Percentiles rank a stretch among this genome's conserved stretches.
These are phyloP conservation scores for Cyberlindnera maclurae DNA, from an alignment of 805 yeast species.

Conservation along the genomic window DNA sequence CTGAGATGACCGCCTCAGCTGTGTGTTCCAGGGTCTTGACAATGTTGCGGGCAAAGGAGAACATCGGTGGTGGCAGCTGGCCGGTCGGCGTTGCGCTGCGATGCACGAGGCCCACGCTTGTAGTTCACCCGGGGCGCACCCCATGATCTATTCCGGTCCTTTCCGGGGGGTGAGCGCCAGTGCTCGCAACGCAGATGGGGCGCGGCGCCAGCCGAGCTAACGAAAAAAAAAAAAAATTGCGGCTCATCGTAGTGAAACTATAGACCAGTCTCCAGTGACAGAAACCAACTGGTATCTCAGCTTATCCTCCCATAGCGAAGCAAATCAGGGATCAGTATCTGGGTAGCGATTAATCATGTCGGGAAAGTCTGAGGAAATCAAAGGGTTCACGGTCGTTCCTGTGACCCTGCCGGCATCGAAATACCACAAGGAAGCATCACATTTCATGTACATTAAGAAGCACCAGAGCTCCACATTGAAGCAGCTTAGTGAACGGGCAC, in stretches of 20 bases:
- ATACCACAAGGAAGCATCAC: slow-evolving; percentile 28
- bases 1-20: slow-evolving; percentile 23
- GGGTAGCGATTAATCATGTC: too few species aligned
- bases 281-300: too few species aligned
- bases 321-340: too few species aligned
- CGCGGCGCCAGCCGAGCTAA: not conserved
- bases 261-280: too few species aligned
- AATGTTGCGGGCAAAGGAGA: slow-evolving; percentile 57
- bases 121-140: too few species aligned
- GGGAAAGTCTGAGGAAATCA: slow-evolving; percentile 34
- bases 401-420: slow-evolving; percentile 32
- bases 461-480: slow-evolving; percentile 42
- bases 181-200: too few species aligned
- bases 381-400: slow-evolving; percentile 50
- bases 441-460: slow-evolving; percentile 60
- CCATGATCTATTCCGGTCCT: too few species aligned
- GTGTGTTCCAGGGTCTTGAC: slow-evolving; percentile 48
- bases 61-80: too few species aligned
- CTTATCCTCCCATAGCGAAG: too few species aligned
- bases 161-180: too few species aligned
- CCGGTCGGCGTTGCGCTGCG: too few species aligned
- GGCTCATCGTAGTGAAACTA: not conserved
- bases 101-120: too few species aligned
- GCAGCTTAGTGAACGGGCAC: slow-evolving; percentile 42
- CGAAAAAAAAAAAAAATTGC: not conserved